phyloP scores from a whole-genome alignment of 1,139 yeast genomes.

The Hemisphaericaspora xylofermentans region DNA sequence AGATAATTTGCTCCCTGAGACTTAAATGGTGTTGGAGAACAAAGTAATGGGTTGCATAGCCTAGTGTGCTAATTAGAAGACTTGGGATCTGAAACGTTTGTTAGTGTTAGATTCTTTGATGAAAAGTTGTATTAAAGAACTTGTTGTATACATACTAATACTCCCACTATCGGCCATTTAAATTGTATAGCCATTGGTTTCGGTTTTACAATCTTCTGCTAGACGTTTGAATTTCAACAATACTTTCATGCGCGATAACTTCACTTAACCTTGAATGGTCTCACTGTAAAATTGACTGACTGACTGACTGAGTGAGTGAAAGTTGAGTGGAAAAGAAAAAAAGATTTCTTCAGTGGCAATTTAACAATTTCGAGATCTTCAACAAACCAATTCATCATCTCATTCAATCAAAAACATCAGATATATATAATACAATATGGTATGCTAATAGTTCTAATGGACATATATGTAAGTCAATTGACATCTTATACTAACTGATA shows the following conservation, averaged over 20 bases:
- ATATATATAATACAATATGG: constrained; percentile 10
- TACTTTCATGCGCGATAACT: background rate
- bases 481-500: constrained; percentile 4
- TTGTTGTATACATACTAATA: constrained; percentile 5
- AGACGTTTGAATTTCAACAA: background rate
- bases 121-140: background rate
- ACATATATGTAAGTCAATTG: background rate
- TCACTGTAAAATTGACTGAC: too few relatives aligned
- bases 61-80: constrained; percentile 56
- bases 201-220: background rate
- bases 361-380: background rate
- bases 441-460: constrained; percentile 6
- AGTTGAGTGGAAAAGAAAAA: too few relatives aligned
- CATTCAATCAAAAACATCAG: background rate
- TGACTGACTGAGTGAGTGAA: too few relatives aligned
- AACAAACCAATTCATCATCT: background rate
- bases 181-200: constrained; percentile 37
- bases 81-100: constrained; percentile 55
- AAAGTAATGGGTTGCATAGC: constrained; percentile 63
- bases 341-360: constrained; percentile 12
- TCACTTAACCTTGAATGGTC: too few relatives aligned
- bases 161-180: constrained; percentile 46
- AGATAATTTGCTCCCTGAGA: constrained; percentile 40
- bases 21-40: constrained; percentile 50
- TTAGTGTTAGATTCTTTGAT: background rate